Base-by-base conservation (phyloP, 2,329 filamentous ascomycete species). In the Beauveria rudraprayagi region DNA sequence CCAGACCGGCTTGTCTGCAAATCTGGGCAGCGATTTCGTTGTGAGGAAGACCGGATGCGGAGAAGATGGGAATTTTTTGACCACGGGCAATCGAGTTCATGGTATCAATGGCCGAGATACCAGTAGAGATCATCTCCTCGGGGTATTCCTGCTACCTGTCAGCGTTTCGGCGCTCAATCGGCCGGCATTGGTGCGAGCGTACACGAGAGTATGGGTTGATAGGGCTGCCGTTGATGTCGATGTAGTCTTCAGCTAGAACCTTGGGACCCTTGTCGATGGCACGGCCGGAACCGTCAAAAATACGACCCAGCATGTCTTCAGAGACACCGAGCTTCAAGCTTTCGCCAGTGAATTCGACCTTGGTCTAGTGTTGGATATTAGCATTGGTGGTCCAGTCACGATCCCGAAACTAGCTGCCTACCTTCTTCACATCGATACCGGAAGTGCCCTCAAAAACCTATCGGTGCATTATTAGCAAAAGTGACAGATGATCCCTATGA, bases 11-110 rank as follows among this genome's bases (percentile, higher is more conserved):
- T 78, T 99, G 94, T 78, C 95, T 88, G 82, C 92, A 97, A 77
- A 99, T 99, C 79, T 97, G 92, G 52, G 94, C 95, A 62, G 95
- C 95, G 71, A 99, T 97, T 82, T 99, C 94, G 80, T 99, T 99
- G 80, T 99, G 95, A 44, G 95, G 95, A 63, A 99, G 86, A 92
- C 94, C 94, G 63, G 94, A 88, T 60, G 94, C 92, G 28, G 94
- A 99, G 86, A 99, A 99, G 71, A 99, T 99, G 69, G 95, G 94
- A 67, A 99, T 99, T 84, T 99, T 99, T 77, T 99, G 94, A 65
- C 94, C 94, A 85, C 94, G 92, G 66, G 95, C 94, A 76, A 97
- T 96, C 64, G 89, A 92, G 82, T 92, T 92, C 93, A 97, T 97
- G 64, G 92, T 96, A 74, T 97, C 93, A 71, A 99, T 97, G 72